phyloP scores from a whole-genome alignment of 257 asterid genomes.

The Solanum gracilifrons region DNA sequence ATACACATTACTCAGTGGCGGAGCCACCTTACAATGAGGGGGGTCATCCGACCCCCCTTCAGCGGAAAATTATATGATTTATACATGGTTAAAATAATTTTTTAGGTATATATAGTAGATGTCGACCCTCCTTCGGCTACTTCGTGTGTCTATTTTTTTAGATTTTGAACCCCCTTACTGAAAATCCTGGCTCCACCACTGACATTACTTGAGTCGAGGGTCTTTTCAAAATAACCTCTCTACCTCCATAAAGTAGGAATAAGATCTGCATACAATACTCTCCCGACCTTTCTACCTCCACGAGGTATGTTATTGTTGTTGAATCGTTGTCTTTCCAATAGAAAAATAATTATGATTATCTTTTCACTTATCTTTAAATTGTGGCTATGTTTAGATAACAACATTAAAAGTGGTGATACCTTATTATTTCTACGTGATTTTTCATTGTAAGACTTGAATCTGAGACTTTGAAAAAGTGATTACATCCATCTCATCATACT shows the following conservation, averaged over 20 bases:
- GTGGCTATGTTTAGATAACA: neutral
- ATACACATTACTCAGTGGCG: neutral
- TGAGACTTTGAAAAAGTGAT: neutral
- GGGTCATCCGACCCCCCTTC: too few relatives aligned
- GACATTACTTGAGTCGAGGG: neutral
- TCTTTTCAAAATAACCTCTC: neutral
- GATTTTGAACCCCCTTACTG: too few relatives aligned
- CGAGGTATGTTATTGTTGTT: neutral
- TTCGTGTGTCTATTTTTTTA: too few relatives aligned
- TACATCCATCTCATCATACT: neutral
- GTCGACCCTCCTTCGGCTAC: too few relatives aligned
- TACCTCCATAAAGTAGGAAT: neutral
- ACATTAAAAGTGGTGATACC: neutral
- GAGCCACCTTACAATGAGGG: too few relatives aligned
- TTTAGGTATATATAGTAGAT: too few relatives aligned
- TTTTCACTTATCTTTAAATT: neutral
- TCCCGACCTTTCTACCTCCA: neutral
- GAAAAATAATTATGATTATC: neutral
- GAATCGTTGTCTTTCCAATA: neutral
- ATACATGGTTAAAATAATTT: too few relatives aligned
- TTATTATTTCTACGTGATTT: neutral
- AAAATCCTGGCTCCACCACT: too few relatives aligned
- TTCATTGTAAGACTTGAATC: neutral
- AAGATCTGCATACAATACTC: neutral
- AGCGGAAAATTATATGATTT: too few relatives aligned